phyloP scores from a whole-genome alignment of 495 filamentous ascomycete genomes.

The Sporormia fimetaria region DNA sequence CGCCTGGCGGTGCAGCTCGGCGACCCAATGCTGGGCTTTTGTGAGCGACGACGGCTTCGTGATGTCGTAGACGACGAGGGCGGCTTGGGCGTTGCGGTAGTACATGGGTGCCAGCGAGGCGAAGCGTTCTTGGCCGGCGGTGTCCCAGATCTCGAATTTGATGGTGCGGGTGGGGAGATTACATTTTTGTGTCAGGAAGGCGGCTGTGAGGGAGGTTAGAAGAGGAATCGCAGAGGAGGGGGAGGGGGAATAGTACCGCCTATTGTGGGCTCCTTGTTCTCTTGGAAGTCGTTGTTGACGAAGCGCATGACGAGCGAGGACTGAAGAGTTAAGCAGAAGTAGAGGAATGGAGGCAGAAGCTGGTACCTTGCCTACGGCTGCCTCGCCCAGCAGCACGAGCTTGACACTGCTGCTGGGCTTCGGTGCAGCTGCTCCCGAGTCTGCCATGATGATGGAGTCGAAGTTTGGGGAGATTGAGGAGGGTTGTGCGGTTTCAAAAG shows the following conservation, averaged over 20 bases:
- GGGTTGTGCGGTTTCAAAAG: too few species aligned
- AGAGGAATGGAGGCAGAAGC: conserved; percentile 1
- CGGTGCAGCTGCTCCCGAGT: conserved; percentile 39
- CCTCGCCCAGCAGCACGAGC: conserved; percentile 92
- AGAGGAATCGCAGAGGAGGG: conserved; percentile 1
- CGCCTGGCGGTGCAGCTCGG: conserved; percentile 94
- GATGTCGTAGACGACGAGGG: conserved; percentile 97
- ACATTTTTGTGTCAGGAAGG: conserved; percentile 97
- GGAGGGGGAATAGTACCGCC: conserved; percentile 59
- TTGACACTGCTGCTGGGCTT: conserved; percentile 99
- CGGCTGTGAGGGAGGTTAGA: conserved; percentile 45
- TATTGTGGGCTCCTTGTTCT: conserved; percentile 99
- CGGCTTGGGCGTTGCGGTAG: conserved; percentile 97
- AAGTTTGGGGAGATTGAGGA: too few species aligned
- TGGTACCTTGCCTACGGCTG: conserved; percentile 91
- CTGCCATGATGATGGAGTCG: conserved; percentile 29
- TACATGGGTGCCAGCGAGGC: conserved; percentile 97
- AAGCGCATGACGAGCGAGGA: conserved; percentile 96
- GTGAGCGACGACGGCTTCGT: conserved; percentile 90
- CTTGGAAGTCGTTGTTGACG: conserved; percentile 99
- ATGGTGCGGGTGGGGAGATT: conserved; percentile 90
- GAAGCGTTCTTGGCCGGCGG: conserved; percentile 95
- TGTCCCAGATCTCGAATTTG: conserved; percentile 99
- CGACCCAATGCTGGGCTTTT: conserved; percentile 98
- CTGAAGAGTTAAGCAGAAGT: conserved; percentile 38